A percentile compares a stretch with the other conserved stretches of the same genome.
Evolutionary conservation across 1,284 basidiomycete species (phyloP).

Genomic region (Boletellus deceptivus): DNA sequence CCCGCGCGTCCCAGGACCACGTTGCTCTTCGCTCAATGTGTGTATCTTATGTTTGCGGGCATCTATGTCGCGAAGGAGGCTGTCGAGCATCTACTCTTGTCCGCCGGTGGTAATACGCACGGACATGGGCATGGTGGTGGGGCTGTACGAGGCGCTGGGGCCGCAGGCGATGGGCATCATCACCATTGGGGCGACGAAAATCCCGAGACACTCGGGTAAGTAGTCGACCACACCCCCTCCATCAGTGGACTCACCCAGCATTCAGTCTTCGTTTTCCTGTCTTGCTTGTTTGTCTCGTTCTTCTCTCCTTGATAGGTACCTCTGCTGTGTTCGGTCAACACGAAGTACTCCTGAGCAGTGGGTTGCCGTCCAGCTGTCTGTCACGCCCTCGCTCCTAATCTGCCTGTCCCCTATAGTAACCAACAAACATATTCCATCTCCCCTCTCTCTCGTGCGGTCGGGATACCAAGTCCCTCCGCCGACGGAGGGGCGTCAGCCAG

Average conservation of each 20-base stretch:
- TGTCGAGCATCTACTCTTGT: constrained; percentile 77
- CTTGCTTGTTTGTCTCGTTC: constrained; percentile 55
- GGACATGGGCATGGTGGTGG: constrained; percentile 23
- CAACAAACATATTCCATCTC: constrained; percentile 30
- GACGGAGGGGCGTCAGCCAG: constrained; percentile 7
- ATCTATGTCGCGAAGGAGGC: constrained; percentile 95
- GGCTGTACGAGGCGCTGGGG: constrained; percentile 1
- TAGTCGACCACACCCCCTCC: constrained; percentile 1
- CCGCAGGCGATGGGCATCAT: constrained; percentile 54
- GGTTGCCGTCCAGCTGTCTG: constrained; percentile 7
- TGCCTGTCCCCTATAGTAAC: constrained; percentile 23
- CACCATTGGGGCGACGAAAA: constrained; percentile 54
- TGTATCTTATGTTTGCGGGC: constrained; percentile 88
- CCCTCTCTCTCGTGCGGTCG: constrained; percentile 19
- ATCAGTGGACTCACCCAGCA: constrained; percentile 2
- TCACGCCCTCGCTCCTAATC: neutral
- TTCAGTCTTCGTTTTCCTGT: constrained; percentile 69
- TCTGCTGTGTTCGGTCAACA: constrained; percentile 30
- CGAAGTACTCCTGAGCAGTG: constrained; percentile 32
- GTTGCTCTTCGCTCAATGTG: constrained; percentile 81
- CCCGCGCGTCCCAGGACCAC: constrained; percentile 75
- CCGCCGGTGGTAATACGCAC: constrained; percentile 39
- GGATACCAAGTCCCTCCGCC: constrained; percentile 4
- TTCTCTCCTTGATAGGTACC: constrained; percentile 49
- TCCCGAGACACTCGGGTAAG: constrained; percentile 41